Conservation (phyloP, 345 rosid genomes). For the Erodium maritimum region DNA sequence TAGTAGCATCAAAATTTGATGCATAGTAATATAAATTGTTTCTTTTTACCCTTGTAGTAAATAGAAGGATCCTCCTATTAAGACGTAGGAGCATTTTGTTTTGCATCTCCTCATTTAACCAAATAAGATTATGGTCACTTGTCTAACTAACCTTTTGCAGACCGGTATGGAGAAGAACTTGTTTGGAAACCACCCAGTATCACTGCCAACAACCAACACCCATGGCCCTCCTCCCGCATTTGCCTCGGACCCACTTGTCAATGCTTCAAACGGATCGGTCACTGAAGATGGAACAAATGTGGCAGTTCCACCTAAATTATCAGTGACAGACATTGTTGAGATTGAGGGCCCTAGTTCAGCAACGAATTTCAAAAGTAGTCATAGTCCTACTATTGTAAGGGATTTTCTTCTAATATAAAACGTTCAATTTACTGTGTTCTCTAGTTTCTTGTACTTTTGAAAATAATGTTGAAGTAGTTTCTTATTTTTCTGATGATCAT, state of each 20-base stretch:
- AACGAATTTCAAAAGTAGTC: slow-evolving; percentile 48
- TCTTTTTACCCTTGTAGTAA: too few relatives aligned
- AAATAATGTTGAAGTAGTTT: neutral
- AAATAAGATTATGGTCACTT: too few relatives aligned
- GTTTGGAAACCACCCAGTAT: slow-evolving; percentile 64
- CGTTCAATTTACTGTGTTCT: neutral
- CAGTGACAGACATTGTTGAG: slow-evolving; percentile 71
- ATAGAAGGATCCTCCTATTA: too few relatives aligned
- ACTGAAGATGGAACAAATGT: slow-evolving; percentile 5
- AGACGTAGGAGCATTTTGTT: too few relatives aligned
- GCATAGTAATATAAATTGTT: too few relatives aligned
- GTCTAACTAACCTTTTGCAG: slow-evolving; percentile 24
- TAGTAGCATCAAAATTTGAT: too few relatives aligned
- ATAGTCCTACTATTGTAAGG: slow-evolving; percentile 75
- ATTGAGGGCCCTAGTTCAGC: slow-evolving; percentile 69
- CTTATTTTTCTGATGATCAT: neutral
- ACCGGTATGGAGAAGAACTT: slow-evolving; percentile 77
- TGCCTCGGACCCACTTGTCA: slow-evolving; percentile 55
- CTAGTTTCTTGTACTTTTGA: slow-evolving; percentile 1
- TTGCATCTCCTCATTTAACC: too few relatives aligned
- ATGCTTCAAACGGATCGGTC: slow-evolving; percentile 4
- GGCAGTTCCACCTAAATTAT: slow-evolving; percentile 32
- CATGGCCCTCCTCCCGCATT: slow-evolving; percentile 51
- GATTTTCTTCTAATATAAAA: slow-evolving; percentile 9
- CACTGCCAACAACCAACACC: slow-evolving; percentile 27